Evolutionary conservation across 73 alveolate species (phyloP), one percentile per base, ranked within the genome.

Genomic region (Urostyla sp.): DNA sequence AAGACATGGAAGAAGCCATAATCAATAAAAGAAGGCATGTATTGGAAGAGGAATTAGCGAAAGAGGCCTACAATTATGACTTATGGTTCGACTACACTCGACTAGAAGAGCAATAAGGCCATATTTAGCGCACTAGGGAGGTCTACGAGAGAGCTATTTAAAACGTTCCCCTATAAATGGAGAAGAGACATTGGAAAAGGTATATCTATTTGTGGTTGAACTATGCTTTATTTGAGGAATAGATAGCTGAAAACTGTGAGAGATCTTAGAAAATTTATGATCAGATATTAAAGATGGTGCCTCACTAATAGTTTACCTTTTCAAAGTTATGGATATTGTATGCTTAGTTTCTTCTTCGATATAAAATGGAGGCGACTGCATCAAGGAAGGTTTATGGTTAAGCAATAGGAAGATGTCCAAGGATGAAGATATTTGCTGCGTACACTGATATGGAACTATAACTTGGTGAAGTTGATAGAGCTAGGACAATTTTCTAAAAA

Each of bases 151-250:
- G 97, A 72, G 99, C 99, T 21, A 90, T 95, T 23, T 85, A 94
- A 34, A 86, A 95, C 72, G 87, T 91, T 44, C 99, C 99, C 1
- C 93, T 90, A 1, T 67, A 69, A 10, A 67, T 69, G 61, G 99
- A 94, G 75, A 94, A 94, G 84, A 85, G 80, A 77, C 86, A 72
- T 59, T 94, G 98, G 97, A 87, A 88, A 81, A 79, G 99, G 54
- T 94, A 94, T 72, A 77, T 92, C 24, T 94, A 90, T 87, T 88
- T 97, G 34, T 97, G 99, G 98, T 87, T 95, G 26, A 92, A 94
- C 84, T 97, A 95, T 92, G 99, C 99, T 3, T 83, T 94, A 67
- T 95, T 90, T 85, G 99, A 97, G 76, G 99, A 97, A 85, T 59
- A 85, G 21, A 72, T 83, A 36, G 96, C 96, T 18, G 59, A 78